Base-by-base conservation (phyloP, 139 green algal species). In the Auxenochlorella pyrenoidosa region DNA sequence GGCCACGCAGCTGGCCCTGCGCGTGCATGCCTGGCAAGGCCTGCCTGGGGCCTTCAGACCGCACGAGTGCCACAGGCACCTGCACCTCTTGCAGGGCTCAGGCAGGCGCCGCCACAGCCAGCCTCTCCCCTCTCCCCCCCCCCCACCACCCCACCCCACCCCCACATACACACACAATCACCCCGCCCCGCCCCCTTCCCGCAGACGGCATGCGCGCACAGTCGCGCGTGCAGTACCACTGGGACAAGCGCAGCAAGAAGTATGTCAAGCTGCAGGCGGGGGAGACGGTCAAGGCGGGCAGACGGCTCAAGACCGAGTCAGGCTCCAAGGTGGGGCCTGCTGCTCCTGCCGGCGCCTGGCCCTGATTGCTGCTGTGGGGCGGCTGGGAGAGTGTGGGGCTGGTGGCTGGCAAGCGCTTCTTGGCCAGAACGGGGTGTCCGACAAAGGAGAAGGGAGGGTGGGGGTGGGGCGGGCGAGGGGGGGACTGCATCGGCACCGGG, bases 171-270 rank as follows among this genome's bases (percentile, higher is more conserved):
- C n/a, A n/a, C n/a, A n/a, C n/a, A n/a, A n/a, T n/a, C n/a, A n/a
- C n/a, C n/a, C n/a, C n/a, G 4, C 15, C 3, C 22, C n/a, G 2
- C 43, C 43, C 12, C 8, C 28, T 22, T 43, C 41, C 19, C 80
- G 75, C 87, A 89, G 87, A 90, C 59, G 90, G 86, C 60, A 95
- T 96, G 91, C 58, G 76, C 0, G 79, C 87, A 19, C 88, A 92
- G 72, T 75, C 91, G 54, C 85, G 47, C 22, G 86, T 92, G 60
- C 79, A 86, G n/a, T 96, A 84, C 86, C 92, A 97, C 66, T 98
- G 95, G 95, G 95, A 98, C 93, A 97, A 95, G 86, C 88, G 91
- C 26, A 87, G 92, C 71, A 92, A 93, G 86, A 90, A 90, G 72
- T 97, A 97, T 63, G 93, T 98, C 30, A 92, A 95, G 89, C 89